Evolutionary conservation across 352 stramenopile species (phyloP).

Genomic region (Phytophthora foliorum): DNA sequence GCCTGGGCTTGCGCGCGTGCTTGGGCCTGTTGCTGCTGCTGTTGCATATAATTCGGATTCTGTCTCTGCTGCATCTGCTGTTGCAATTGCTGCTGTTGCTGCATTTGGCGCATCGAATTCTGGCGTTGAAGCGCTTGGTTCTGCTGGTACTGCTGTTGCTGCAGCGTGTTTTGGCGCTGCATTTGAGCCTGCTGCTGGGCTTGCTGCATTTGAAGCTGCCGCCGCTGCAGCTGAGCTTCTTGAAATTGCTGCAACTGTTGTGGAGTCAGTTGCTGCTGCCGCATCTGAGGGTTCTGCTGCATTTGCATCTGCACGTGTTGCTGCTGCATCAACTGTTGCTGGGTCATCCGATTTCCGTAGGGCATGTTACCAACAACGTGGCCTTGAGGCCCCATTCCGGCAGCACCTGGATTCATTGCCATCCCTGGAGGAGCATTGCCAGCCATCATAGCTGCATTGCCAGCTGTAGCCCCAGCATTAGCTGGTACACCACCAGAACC

Average conservation of each 20-base stretch:
- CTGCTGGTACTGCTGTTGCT: slow-evolving; percentile 68
- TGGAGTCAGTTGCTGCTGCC: slow-evolving; percentile 82
- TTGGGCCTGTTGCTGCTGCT: slow-evolving; percentile 47
- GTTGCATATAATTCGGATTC: slow-evolving; percentile 72
- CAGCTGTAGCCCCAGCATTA: slow-evolving; percentile 29
- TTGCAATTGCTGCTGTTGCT: slow-evolving; percentile 69
- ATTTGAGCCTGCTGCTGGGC: slow-evolving; percentile 68
- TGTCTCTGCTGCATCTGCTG: slow-evolving; percentile 66
- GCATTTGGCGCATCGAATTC: slow-evolving; percentile 71
- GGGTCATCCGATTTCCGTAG: slow-evolving; percentile 82
- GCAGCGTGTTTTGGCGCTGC: slow-evolving; percentile 66
- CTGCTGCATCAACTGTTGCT: slow-evolving; percentile 82
- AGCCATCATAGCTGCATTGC: slow-evolving; percentile 61
- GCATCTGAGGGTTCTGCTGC: slow-evolving; percentile 84
- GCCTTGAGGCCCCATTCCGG: slow-evolving; percentile 64
- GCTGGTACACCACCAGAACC: slow-evolving; percentile 45
- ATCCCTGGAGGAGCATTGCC: slow-evolving; percentile 53
- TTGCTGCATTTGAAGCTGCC: slow-evolving; percentile 75
- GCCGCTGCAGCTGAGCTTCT: slow-evolving; percentile 74
- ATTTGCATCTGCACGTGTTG: slow-evolving; percentile 87
- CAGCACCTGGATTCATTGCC: slow-evolving; percentile 58
- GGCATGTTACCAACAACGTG: slow-evolving; percentile 79
- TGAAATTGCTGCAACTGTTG: slow-evolving; percentile 88
- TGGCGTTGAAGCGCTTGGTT: slow-evolving; percentile 58
- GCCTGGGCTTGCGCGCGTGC: slow-evolving; percentile 33